A percentile compares a stretch with the other conserved stretches of the same genome.
Evolutionary conservation across 495 filamentous ascomycete species (phyloP).

Genomic region (Aspergillus leporis): DNA sequence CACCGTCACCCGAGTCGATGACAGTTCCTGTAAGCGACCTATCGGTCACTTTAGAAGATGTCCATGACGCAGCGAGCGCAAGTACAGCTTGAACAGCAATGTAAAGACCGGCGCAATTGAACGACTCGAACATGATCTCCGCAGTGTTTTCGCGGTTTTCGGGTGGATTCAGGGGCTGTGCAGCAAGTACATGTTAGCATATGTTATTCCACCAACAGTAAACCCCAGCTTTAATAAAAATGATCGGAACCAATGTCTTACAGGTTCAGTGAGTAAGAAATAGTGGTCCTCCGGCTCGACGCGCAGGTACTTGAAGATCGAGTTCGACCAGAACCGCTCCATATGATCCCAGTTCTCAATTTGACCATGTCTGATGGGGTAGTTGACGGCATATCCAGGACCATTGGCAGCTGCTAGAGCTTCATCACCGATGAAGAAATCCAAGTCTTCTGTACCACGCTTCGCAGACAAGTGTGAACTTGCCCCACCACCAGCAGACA

Average conservation of each 20-base stretch:
- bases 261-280: conserved; percentile 95
- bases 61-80: conserved; percentile 96
- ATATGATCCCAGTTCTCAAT: conserved; percentile 99
- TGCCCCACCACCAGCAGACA: conserved; percentile 85
- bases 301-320: conserved; percentile 98
- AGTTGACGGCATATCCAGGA: conserved; percentile 93
- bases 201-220: not conserved
- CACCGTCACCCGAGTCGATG: conserved; percentile 95
- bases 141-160: conserved; percentile 99
- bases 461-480: conserved; percentile 82
- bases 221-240: not conserved
- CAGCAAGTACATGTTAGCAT: conserved; percentile 13
- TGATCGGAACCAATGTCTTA: conserved; percentile 42
- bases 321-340: conserved; percentile 99
- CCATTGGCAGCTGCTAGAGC: conserved; percentile 80
- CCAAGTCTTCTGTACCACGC: conserved; percentile 94
- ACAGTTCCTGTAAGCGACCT: conserved; percentile 97
- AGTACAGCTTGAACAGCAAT: conserved; percentile 98
- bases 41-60: conserved; percentile 94
- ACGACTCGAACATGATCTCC: conserved; percentile 99
- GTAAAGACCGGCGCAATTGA: conserved; percentile 98
- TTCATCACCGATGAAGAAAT: conserved; percentile 99
- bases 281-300: conserved; percentile 98
- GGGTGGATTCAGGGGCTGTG: conserved; percentile 90
- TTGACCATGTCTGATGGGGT: conserved; percentile 96